Percentiles rank a stretch among this genome's conserved stretches.
These are phyloP conservation scores for Gossypium sturtianum DNA, from an alignment of 345 rosid species.

Conservation along the genomic window DNA sequence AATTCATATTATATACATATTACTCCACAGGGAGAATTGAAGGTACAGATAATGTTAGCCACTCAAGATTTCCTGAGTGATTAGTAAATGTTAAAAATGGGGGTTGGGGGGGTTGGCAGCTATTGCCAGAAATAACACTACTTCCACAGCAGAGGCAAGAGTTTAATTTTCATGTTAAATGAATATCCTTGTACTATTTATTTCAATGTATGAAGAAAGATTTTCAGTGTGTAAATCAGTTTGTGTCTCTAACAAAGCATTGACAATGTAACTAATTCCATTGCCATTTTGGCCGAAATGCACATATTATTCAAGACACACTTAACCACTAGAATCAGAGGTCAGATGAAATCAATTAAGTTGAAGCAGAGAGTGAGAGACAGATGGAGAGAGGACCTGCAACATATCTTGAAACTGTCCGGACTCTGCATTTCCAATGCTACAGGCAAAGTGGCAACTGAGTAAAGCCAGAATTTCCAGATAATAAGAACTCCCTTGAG, in stretches of 20 bases:
- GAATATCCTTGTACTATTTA: conserved; percentile 4
- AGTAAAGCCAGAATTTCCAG: background rate
- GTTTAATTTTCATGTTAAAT: background rate
- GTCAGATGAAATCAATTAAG: background rate
- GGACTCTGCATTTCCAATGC: background rate
- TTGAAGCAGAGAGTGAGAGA: background rate
- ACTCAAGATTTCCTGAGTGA: background rate
- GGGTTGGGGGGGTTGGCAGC: background rate
- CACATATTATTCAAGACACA: background rate
- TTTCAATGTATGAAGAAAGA: conserved; percentile 12
- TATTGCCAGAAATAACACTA: background rate
- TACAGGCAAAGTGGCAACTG: background rate
- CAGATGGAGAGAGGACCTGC: background rate
- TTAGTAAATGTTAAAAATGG: background rate
- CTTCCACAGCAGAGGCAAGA: conserved; percentile 2
- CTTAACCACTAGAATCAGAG: background rate
- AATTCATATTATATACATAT: conserved; percentile 2
- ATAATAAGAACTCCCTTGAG: background rate
- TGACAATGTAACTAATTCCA: background rate
- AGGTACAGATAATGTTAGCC: conserved; percentile 7
- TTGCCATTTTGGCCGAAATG: background rate
- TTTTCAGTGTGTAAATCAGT: conserved; percentile 5
- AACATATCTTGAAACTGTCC: background rate
- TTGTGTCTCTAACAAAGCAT: background rate
- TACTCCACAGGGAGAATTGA: background rate